Evolutionary conservation across 176 grass and related monocot species (phyloP).

Genomic region (Tillandsia fasciculata): DNA sequence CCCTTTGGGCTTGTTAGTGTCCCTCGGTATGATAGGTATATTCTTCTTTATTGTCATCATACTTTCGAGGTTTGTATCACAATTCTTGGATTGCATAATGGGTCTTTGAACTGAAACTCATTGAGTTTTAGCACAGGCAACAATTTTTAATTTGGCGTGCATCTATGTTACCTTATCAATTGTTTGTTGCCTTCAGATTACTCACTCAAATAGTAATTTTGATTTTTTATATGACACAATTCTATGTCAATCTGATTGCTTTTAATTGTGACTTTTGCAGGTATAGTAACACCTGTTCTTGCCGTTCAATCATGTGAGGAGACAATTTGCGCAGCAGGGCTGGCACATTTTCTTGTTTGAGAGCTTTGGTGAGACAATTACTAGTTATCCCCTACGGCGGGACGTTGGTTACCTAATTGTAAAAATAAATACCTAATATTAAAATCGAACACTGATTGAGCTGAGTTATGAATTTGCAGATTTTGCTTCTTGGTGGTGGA

Average conservation of each 20-base stretch:
- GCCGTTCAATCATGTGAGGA: neutral
- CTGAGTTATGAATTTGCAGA: neutral
- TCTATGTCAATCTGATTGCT: neutral
- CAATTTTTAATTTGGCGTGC: too few relatives aligned
- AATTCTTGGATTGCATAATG: too few relatives aligned
- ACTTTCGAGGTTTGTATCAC: neutral
- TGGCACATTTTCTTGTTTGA: conserved; percentile 5
- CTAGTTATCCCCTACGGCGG: neutral
- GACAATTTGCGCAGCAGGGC: neutral
- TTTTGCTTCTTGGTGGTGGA: neutral
- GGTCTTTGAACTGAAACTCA: too few relatives aligned
- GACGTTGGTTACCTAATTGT: neutral
- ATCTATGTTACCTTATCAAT: too few relatives aligned
- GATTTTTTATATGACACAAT: neutral
- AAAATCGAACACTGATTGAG: neutral
- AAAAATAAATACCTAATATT: neutral
- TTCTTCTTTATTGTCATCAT: neutral
- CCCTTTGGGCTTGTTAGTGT: conserved; percentile 4
- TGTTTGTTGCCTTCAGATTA: neutral
- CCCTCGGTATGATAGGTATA: conserved; percentile 7
- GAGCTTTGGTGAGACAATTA: neutral
- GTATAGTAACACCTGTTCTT: conserved; percentile 1
- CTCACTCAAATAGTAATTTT: neutral
- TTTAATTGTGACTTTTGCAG: neutral
- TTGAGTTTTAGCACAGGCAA: too few relatives aligned